Evolutionary conservation across 257 asterid genomes (phyloP).

Genomic region (Plantago major): DNA sequence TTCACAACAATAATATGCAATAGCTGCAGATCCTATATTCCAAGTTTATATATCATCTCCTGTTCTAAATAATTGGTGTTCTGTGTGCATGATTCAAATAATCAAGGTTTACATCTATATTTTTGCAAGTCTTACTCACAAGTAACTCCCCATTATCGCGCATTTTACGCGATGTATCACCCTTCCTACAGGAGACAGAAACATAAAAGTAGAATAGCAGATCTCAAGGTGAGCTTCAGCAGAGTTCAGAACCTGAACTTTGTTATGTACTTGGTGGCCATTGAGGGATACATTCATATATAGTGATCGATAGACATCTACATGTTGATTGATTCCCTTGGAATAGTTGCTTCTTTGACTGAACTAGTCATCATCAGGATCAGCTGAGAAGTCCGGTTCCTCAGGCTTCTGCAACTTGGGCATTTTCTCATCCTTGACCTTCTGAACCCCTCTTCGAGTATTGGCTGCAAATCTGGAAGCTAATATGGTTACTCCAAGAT

Average conservation of each 20-base stretch:
- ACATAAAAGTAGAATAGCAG: slow-evolving; percentile 19
- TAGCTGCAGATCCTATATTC: slow-evolving; percentile 17
- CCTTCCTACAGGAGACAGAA: neutral
- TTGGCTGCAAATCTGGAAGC: slow-evolving; percentile 78
- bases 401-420: slow-evolving; percentile 65
- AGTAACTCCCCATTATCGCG: neutral
- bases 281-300: too few relatives aligned
- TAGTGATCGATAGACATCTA: too few relatives aligned
- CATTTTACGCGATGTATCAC: neutral
- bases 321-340: neutral
- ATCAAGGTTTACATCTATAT: neutral
- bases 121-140: neutral
- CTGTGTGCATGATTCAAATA: slow-evolving; percentile 4
- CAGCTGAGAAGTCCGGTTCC: slow-evolving; percentile 75
- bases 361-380: slow-evolving; percentile 57
- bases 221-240: slow-evolving; percentile 8
- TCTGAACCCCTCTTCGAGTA: slow-evolving; percentile 67
- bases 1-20: slow-evolving; percentile 1
- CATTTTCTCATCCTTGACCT: slow-evolving; percentile 48
- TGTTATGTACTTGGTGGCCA: too few relatives aligned
- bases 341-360: neutral
- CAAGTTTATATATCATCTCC: slow-evolving; percentile 19
- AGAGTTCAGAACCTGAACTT: slow-evolving; percentile 16
- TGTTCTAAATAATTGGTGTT: neutral
- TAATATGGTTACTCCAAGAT: slow-evolving; percentile 55